phyloP scores from a whole-genome alignment of 129 eudicot species.

The Centella asiatica region DNA sequence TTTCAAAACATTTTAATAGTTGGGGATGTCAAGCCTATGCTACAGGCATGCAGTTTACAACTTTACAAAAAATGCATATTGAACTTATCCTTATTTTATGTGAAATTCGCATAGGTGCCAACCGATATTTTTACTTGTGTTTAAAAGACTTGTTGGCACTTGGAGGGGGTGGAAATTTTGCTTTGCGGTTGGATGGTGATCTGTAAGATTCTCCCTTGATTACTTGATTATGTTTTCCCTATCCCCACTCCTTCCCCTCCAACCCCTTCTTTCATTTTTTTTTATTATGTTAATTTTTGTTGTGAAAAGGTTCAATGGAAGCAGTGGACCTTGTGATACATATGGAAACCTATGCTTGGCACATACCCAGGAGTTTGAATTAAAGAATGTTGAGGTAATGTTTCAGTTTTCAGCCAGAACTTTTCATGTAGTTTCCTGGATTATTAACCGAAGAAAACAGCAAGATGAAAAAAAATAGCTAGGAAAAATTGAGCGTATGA shows the following conservation, averaged over 20 bases:
- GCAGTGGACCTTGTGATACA: slow-evolving; percentile 87
- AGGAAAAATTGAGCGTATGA: too few relatives aligned
- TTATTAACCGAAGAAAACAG: background rate
- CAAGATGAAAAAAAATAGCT: background rate
- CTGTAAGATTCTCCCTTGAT: slow-evolving; percentile 46
- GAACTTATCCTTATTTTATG: slow-evolving; percentile 10
- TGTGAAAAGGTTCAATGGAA: slow-evolving; percentile 58
- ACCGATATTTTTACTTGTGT: slow-evolving; percentile 79
- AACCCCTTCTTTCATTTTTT: background rate
- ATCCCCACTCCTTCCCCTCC: background rate
- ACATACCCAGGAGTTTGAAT: slow-evolving; percentile 57
- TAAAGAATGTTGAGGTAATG: slow-evolving; percentile 87
- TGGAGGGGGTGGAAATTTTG: slow-evolving; percentile 92
- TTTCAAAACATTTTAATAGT: too few relatives aligned
- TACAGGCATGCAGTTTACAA: too few relatives aligned
- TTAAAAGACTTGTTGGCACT: slow-evolving; percentile 78
- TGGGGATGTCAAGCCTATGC: too few relatives aligned
- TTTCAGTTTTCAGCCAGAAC: background rate
- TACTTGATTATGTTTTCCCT: background rate
- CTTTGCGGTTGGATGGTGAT: slow-evolving; percentile 77
- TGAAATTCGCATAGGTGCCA: slow-evolving; percentile 74
- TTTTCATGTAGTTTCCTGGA: background rate
- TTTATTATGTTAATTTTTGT: background rate
- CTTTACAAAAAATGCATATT: too few relatives aligned
- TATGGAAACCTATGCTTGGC: slow-evolving; percentile 86